A percentile compares a stretch with the other conserved stretches of the same genome.
These are phyloP conservation scores for Trichophyton mentagrophytes DNA, from an alignment of 2,329 filamentous ascomycete species.

Conservation along the genomic window DNA sequence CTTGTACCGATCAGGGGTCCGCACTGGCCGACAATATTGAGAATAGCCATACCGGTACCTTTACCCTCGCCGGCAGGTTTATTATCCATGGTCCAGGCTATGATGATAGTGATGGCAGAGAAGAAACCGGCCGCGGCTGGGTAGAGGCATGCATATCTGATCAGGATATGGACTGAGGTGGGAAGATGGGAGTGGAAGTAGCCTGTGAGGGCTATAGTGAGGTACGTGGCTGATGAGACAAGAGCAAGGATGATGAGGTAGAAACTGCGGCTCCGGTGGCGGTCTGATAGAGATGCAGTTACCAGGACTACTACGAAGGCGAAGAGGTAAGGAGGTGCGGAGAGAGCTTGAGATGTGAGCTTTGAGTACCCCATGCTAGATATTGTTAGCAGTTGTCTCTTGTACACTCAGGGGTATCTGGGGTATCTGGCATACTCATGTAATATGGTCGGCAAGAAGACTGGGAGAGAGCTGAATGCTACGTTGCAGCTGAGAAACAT, in stretches of 20 bases:
- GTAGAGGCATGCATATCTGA: constrained; percentile 62
- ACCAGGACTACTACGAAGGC: constrained; percentile 60
- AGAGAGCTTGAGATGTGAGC: constrained; percentile 59
- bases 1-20: constrained; percentile 59
- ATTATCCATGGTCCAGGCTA: constrained; percentile 84
- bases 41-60: constrained; percentile 62
- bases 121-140: constrained; percentile 73
- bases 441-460: constrained; percentile 75
- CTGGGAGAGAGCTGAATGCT: constrained; percentile 74
- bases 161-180: constrained; percentile 23
- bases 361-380: constrained; percentile 55
- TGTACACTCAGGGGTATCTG: constrained; percentile 9
- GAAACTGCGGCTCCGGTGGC: constrained; percentile 45
- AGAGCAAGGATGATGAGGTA: constrained; percentile 59
- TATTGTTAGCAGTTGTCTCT: constrained; percentile 10
- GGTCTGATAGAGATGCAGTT: constrained; percentile 62
- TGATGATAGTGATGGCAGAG: constrained; percentile 67
- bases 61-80: constrained; percentile 56
- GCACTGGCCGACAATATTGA: constrained; percentile 72
- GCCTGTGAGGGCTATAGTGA: constrained; percentile 46
- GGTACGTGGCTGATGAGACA: constrained; percentile 52
- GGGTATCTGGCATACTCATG: constrained; percentile 33
- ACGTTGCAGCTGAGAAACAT: constrained; percentile 87
- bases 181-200: constrained; percentile 30
- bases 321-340: constrained; percentile 67